Evolutionary conservation across 345 rosid species (phyloP).

Genomic region (Clarkia xantiana): DNA sequence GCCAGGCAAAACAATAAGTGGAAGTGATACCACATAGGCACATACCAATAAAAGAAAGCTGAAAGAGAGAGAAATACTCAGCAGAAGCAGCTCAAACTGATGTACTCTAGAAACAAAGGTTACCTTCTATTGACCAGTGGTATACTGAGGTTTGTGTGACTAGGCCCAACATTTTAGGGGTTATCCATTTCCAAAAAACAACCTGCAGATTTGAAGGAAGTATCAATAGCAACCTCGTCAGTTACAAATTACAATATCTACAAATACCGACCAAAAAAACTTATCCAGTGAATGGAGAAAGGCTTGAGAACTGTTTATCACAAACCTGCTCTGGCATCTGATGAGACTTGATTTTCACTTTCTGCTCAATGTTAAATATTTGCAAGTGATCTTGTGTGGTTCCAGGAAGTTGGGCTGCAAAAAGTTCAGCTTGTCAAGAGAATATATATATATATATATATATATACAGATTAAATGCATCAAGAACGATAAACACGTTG

Average conservation of each 20-base stretch:
- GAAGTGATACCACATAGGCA: background rate
- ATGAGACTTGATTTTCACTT: conserved; percentile 81
- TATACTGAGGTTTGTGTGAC: conserved; percentile 82
- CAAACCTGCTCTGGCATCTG: conserved; percentile 98
- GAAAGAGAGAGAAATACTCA: background rate
- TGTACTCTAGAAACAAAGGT: conserved; percentile 4
- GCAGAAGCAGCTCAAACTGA: background rate
- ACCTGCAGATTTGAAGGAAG: conserved; percentile 32
- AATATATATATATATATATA: too few relatives aligned
- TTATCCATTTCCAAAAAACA: conserved; percentile 98
- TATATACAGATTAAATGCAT: too few relatives aligned
- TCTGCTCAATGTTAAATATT: conserved; percentile 95
- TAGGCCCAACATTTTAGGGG: conserved; percentile 81
- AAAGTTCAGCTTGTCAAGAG: conserved; percentile 8
- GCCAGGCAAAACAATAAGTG: background rate
- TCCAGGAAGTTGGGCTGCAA: conserved; percentile 88
- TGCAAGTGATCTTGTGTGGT: conserved; percentile 95
- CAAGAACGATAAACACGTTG: too few relatives aligned
- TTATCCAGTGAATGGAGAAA: background rate
- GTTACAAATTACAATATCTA: background rate
- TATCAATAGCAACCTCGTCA: background rate
- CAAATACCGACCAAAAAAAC: background rate
- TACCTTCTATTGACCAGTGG: conserved; percentile 99
- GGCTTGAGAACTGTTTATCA: background rate
- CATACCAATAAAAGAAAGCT: background rate